phyloP scores from a whole-genome alignment of 148 eudicot genomes.

The Heliosperma pusillum region DNA sequence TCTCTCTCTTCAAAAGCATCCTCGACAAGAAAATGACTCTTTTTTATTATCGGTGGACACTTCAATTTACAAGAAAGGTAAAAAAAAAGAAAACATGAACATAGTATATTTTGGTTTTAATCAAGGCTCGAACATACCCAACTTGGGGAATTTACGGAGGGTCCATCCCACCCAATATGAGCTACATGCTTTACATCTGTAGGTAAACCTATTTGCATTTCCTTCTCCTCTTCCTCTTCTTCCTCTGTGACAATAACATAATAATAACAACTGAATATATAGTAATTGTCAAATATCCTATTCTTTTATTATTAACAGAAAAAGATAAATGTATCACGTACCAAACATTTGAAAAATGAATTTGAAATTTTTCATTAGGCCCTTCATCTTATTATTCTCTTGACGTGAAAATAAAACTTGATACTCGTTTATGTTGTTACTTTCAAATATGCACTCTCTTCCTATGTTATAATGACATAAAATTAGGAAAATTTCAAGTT shows the following conservation, averaged over 20 bases:
- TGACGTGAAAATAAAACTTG: not conserved
- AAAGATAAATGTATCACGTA: not conserved
- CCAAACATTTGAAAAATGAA: conserved; percentile 63
- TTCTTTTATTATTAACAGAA: not conserved
- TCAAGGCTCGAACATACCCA: conserved; percentile 48
- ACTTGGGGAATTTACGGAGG: conserved; percentile 53
- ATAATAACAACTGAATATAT: not conserved
- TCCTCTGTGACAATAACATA: conserved; percentile 35
- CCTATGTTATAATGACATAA: too few relatives aligned
- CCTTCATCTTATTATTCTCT: conserved; percentile 58
- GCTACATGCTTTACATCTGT: conserved; percentile 95
- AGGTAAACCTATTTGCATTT: conserved; percentile 75
- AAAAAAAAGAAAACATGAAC: not conserved
- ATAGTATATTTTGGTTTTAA: too few relatives aligned
- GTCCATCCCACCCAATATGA: conserved; percentile 87
- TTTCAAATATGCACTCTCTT: conserved; percentile 10
- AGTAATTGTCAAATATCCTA: too few relatives aligned
- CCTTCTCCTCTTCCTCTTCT: conserved; percentile 59
- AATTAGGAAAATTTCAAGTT: not conserved
- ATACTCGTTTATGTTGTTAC: not conserved
- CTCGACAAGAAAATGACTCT: too few relatives aligned
- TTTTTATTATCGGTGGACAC: too few relatives aligned
- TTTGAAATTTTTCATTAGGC: conserved; percentile 58
- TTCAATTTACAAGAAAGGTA: too few relatives aligned
- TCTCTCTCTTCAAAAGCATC: too few relatives aligned